Conservation (phyloP, 495 filamentous ascomycete genomes). For the Neurospora sp. region DNA sequence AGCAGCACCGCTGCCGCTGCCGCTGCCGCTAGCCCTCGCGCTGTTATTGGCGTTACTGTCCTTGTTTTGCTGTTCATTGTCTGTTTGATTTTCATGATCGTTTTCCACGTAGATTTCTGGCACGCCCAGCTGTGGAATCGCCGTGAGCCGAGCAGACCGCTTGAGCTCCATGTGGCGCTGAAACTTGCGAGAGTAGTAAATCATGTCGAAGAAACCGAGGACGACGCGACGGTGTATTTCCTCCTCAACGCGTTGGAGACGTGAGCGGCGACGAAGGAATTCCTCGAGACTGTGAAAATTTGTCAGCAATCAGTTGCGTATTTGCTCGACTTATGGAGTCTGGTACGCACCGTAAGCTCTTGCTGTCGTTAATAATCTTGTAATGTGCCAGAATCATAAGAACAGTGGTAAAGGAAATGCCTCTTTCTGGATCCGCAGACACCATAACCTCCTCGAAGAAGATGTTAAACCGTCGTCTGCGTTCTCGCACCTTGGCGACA, state of each 20-base stretch:
- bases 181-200: slow-evolving; percentile 80
- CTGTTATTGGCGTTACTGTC: neutral
- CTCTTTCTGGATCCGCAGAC: slow-evolving; percentile 74
- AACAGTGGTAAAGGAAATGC: slow-evolving; percentile 88
- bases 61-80: neutral
- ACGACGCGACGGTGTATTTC: slow-evolving; percentile 82
- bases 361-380: slow-evolving; percentile 97
- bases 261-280: slow-evolving; percentile 80
- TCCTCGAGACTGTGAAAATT: slow-evolving; percentile 62
- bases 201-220: slow-evolving; percentile 88
- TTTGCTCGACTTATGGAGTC: neutral
- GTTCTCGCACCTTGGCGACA: slow-evolving; percentile 56
- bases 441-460: slow-evolving; percentile 97
- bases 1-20: neutral
- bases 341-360: slow-evolving; percentile 61
- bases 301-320: slow-evolving; percentile 8
- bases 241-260: slow-evolving; percentile 93
- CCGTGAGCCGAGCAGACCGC: slow-evolving; percentile 61
- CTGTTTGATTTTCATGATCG: slow-evolving; percentile 23
- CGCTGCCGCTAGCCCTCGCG: neutral
- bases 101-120: slow-evolving; percentile 87
- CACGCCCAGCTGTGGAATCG: slow-evolving; percentile 68
- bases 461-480: slow-evolving; percentile 68
- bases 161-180: slow-evolving; percentile 58
- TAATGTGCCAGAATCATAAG: slow-evolving; percentile 97